Percentiles rank a stretch among this genome's conserved stretches.
phyloP scores from a whole-genome alignment of 352 stramenopile genomes.

The Globisporangium recalcitrans region DNA sequence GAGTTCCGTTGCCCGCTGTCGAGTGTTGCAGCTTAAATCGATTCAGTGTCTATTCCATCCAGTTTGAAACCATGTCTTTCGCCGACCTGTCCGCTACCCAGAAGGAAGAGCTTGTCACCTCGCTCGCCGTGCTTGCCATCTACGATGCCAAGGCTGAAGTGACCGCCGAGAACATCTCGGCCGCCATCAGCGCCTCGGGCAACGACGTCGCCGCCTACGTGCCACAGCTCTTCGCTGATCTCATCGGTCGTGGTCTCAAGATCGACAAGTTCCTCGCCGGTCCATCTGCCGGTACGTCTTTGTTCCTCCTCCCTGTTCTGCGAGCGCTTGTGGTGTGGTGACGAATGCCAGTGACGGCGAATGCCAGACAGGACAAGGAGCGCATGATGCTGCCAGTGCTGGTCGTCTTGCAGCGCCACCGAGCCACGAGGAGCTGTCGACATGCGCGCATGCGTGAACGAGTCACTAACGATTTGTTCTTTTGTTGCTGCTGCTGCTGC shows the following conservation, averaged over 20 bases:
- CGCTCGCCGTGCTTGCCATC: constrained; percentile 77
- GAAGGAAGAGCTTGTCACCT: constrained; percentile 84
- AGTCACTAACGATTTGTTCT: neutral
- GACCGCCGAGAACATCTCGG: constrained; percentile 73
- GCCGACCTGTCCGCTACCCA: constrained; percentile 74
- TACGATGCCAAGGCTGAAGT: constrained; percentile 71
- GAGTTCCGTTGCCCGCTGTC: constrained; percentile 47
- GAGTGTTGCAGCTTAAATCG: constrained; percentile 69
- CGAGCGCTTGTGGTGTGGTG: neutral
- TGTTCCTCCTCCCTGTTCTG: neutral
- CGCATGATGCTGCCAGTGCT: neutral
- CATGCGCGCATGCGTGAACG: neutral
- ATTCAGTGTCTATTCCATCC: constrained; percentile 75
- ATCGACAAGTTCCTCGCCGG: constrained; percentile 87
- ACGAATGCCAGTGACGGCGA: neutral
- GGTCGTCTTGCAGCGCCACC: neutral
- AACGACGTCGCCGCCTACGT: constrained; percentile 78
- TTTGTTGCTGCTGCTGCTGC: constrained; percentile 13
- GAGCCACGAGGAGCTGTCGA: neutral
- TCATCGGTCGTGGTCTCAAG: constrained; percentile 74
- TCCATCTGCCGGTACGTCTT: constrained; percentile 74
- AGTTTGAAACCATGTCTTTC: constrained; percentile 77
- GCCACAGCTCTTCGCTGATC: constrained; percentile 77
- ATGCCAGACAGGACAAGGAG: neutral
- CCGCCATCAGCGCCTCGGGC: constrained; percentile 68